phyloP scores from a whole-genome alignment of 495 filamentous ascomycete species.

The Chaetomium tenue region DNA sequence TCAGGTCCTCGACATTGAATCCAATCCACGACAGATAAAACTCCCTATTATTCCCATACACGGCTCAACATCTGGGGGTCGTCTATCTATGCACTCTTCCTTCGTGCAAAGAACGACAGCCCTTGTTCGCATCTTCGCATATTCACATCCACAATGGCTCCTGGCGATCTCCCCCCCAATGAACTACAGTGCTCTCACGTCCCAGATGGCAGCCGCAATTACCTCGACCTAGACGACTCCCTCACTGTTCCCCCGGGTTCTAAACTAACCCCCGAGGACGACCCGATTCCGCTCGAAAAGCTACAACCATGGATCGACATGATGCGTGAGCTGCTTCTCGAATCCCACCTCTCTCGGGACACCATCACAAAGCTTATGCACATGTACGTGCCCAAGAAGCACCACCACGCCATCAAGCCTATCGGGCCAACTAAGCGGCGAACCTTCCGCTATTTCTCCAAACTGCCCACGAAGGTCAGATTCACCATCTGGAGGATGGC shows the following conservation, averaged over 20 bases:
- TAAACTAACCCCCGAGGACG: not conserved
- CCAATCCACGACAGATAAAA: too few relatives aligned
- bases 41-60: too few relatives aligned
- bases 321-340: not conserved
- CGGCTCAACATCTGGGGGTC: too few relatives aligned
- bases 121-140: too few relatives aligned
- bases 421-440: too few relatives aligned
- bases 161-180: too few relatives aligned
- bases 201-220: not conserved
- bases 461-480: not conserved
- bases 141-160: too few relatives aligned
- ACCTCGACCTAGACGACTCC: not conserved
- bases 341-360: not conserved
- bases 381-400: not conserved
- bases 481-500: not conserved
- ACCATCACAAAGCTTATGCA: not conserved
- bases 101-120: too few relatives aligned
- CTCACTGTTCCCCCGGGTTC: not conserved
- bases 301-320: not conserved
- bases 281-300: not conserved
- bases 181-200: not conserved
- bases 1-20: too few relatives aligned
- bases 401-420: not conserved
- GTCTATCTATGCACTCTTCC: too few relatives aligned
- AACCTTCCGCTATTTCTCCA: not conserved